These are phyloP conservation scores for Penicillium aurantiogriseum DNA, from an alignment of 2,329 filamentous ascomycete genomes.

Conservation along the genomic window DNA sequence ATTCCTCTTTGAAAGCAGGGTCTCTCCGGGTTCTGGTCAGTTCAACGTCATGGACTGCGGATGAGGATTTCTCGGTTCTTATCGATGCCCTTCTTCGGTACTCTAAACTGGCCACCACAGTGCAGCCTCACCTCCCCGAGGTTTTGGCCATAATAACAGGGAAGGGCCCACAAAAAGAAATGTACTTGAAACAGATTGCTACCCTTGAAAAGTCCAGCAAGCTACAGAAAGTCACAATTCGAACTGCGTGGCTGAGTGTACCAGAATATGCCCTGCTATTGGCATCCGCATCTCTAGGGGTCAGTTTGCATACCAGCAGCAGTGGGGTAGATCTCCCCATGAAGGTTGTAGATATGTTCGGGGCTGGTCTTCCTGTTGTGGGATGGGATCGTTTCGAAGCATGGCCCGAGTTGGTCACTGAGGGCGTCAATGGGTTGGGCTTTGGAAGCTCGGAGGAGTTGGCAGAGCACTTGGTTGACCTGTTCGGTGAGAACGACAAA, in stretches of 20 bases:
- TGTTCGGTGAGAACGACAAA: conserved; percentile 61
- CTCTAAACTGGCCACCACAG: conserved; percentile 53
- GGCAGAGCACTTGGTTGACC: conserved; percentile 57
- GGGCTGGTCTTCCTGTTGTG: conserved; percentile 83
- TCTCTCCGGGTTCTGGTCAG: conserved; percentile 73
- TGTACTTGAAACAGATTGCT: conserved; percentile 68
- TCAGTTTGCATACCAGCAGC: conserved; percentile 89
- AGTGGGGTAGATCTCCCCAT: conserved; percentile 95
- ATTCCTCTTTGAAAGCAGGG: conserved; percentile 58
- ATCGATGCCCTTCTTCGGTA: conserved; percentile 79
- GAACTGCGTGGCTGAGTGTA: conserved; percentile 81
- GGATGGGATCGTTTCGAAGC: conserved; percentile 85
- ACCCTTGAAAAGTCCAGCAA: conserved; percentile 60
- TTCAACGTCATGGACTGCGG: conserved; percentile 94
- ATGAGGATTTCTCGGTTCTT: conserved; percentile 89
- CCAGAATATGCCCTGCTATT: conserved; percentile 82
- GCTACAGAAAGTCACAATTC: conserved; percentile 68
- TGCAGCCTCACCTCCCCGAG: conserved; percentile 54
- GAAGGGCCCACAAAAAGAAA: conserved; percentile 78
- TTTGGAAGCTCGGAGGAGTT: conserved; percentile 73
- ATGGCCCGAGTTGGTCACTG: conserved; percentile 84
- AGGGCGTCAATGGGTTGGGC: conserved; percentile 80
- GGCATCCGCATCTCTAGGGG: conserved; percentile 80
- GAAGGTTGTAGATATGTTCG: conserved; percentile 99
- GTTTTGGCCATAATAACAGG: conserved; percentile 92